Evolutionary conservation across 2,329 filamentous ascomycete species (phyloP), one percentile per base, ranked within the genome.

Genomic region (Fusarium sp.): DNA sequence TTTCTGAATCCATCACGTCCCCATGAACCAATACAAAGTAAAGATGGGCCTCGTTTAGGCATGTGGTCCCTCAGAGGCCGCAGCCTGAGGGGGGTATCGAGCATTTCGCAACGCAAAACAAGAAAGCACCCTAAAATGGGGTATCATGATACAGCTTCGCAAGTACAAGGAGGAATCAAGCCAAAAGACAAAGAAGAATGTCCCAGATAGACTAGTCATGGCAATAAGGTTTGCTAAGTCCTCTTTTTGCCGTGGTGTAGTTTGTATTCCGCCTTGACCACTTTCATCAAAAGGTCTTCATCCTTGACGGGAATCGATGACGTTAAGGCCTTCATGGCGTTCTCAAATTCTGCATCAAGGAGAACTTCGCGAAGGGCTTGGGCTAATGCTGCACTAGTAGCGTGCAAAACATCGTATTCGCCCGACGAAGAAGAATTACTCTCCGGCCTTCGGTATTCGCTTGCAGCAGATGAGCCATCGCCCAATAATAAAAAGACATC

Each of bases 401-500:
- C 95, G 79, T 99, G 96, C 50, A 99, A 83, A 35, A 98, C 86
- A 74, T 97, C 94, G 35, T 98, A 85, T 52, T 93, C 92, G 39
- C 71, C 75, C 20, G 73, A 56, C 17, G 57, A 56, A 11, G 56
- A 56, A 20, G 69, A 74, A 51, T 65, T 51, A 56, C 49, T 62
- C 35, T 70, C 68, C 5, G 68, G 44, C 26, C 62, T 72, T 47
- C 56, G 53, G 30, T 65, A 40, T 41, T 69, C 71, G 20, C 41
- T 48, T 33, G 55, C 26, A 10, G 44, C 41, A 47, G 59, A 37
- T 22, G 59, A 33, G 7, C 61, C 67, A 41, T 76, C 69, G 6
- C 95, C 96, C 14, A 98, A 87, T 15, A 99, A 88, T 87, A 99
- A 93, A 80, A 98, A 98, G 2, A 97, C 92, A 76, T 99, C 96